These are phyloP conservation scores for Yamadazyma epiphylla DNA, from an alignment of 1,139 yeast species.

Conservation along the genomic window DNA sequence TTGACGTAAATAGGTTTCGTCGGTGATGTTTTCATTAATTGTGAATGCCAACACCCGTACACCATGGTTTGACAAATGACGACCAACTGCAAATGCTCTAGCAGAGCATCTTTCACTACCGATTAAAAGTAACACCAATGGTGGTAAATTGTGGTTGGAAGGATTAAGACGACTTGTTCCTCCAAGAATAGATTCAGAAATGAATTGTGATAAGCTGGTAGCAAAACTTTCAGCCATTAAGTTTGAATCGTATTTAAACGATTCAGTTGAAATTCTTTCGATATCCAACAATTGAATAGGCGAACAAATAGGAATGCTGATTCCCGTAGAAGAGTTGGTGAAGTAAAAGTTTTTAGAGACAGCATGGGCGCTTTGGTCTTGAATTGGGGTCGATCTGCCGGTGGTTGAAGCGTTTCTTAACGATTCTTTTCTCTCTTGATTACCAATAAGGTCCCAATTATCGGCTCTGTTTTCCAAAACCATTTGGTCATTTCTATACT, in stretches of 20 bases:
- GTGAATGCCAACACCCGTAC: constrained; percentile 62
- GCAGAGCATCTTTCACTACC: constrained; percentile 77
- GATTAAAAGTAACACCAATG: constrained; percentile 65
- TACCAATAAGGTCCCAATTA: constrained; percentile 53
- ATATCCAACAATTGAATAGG: constrained; percentile 83
- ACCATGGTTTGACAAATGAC: constrained; percentile 75
- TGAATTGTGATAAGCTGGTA: constrained; percentile 57
- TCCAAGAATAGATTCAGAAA: constrained; percentile 57
- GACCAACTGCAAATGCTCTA: constrained; percentile 74
- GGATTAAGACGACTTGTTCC: constrained; percentile 61
- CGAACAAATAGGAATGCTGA: constrained; percentile 57
- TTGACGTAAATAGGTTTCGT: constrained; percentile 37
- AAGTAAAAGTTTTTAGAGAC: constrained; percentile 8
- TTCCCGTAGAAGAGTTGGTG: constrained; percentile 16
- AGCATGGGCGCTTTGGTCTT: constrained; percentile 2
- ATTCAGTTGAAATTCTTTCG: constrained; percentile 56
- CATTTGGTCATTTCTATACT: constrained; percentile 73
- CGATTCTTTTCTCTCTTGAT: constrained; percentile 6
- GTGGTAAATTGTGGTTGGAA: constrained; percentile 71
- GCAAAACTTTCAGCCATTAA: constrained; percentile 70
- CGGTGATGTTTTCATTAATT: constrained; percentile 29
- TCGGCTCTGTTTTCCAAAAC: constrained; percentile 53
- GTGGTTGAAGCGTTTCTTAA: constrained; percentile 10
- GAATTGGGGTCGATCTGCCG: constrained; percentile 14
- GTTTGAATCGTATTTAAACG: constrained; percentile 47